Conservation (phyloP, 441 rosid species). For the Isatis lusitanica region DNA sequence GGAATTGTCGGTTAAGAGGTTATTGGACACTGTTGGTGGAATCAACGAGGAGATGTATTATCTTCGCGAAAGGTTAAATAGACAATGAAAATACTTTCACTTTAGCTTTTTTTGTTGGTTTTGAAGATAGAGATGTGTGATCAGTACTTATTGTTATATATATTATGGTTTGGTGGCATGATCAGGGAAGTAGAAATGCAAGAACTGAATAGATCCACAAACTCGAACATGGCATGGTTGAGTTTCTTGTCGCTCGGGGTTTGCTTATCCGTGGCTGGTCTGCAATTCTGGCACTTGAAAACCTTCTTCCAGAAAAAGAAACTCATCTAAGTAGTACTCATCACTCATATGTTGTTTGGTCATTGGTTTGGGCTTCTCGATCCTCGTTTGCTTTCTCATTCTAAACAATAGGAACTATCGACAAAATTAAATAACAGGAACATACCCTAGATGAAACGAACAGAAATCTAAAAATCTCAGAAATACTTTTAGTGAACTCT, state of each 20-base stretch:
- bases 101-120: neutral
- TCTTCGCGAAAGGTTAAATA: conserved; percentile 31
- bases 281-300: conserved; percentile 74
- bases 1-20: conserved; percentile 19
- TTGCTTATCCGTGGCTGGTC: conserved; percentile 61
- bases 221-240: conserved; percentile 62
- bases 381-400: too few species aligned
- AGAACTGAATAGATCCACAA: conserved; percentile 53
- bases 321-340: conserved; percentile 42
- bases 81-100: neutral
- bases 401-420: too few species aligned
- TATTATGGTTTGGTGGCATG: conserved; percentile 8
- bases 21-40: conserved; percentile 19
- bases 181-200: conserved; percentile 72
- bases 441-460: too few species aligned
- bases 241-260: conserved; percentile 54
- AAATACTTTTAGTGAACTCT: too few species aligned
- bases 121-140: neutral
- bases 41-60: conserved; percentile 32
- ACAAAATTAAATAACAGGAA: too few species aligned
- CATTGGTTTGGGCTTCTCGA: too few species aligned
- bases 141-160: neutral
- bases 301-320: conserved; percentile 72
- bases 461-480: too few species aligned
- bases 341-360: neutral